phyloP scores from a whole-genome alignment of 2,329 filamentous ascomycete species.

The Cytospora schulzeri region DNA sequence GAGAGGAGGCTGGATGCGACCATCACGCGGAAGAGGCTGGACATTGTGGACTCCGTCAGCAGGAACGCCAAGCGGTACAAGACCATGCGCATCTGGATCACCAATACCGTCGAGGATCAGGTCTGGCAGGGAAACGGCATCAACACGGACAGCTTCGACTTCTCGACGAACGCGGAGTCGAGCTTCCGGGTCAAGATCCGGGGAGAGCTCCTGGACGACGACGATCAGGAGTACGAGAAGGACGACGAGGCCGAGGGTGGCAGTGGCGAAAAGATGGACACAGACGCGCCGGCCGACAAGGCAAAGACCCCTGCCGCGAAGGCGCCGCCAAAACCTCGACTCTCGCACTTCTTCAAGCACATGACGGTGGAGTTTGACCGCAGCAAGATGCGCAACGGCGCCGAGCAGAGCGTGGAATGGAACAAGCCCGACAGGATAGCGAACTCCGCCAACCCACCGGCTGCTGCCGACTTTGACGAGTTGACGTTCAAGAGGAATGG shows the following conservation, averaged over 20 bases:
- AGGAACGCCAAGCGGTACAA: slow-evolving; percentile 77
- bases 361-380: slow-evolving; percentile 74
- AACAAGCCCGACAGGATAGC: slow-evolving; percentile 69
- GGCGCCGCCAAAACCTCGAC: slow-evolving; percentile 50
- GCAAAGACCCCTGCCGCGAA: slow-evolving; percentile 40
- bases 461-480: slow-evolving; percentile 81
- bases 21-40: slow-evolving; percentile 91
- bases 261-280: slow-evolving; percentile 43
- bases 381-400: slow-evolving; percentile 56
- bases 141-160: slow-evolving; percentile 78
- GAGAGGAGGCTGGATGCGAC: slow-evolving; percentile 88
- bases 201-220: slow-evolving; percentile 76
- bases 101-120: slow-evolving; percentile 92
- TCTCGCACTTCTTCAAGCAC: slow-evolving; percentile 82
- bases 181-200: slow-evolving; percentile 92
- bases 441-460: slow-evolving; percentile 56
- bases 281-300: slow-evolving; percentile 39
- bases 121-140: slow-evolving; percentile 79
- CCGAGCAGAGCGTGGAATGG: slow-evolving; percentile 75
- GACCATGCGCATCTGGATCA: slow-evolving; percentile 90
- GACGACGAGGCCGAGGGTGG: slow-evolving; percentile 51
- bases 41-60: slow-evolving; percentile 81
- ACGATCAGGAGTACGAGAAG: slow-evolving; percentile 56
- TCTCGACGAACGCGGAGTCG: slow-evolving; percentile 74
- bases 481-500: slow-evolving; percentile 88